A percentile compares a stretch with the other conserved stretches of the same genome.
These are phyloP conservation scores for Oidium heveae DNA, from an alignment of 2,329 filamentous ascomycete species.

Conservation along the genomic window DNA sequence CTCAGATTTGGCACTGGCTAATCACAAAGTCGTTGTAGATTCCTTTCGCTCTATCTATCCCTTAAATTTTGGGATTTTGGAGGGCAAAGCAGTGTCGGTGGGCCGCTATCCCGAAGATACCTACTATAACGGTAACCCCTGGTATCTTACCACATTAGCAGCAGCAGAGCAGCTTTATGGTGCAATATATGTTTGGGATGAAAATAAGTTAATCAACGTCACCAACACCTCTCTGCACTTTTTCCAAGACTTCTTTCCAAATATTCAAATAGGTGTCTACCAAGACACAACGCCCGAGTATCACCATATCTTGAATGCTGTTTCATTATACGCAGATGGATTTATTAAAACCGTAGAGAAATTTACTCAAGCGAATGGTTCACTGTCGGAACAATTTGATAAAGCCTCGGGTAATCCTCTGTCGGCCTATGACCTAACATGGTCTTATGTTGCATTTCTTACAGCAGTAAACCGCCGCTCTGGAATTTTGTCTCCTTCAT, in stretches of 20 bases:
- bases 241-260: slow-evolving; percentile 39
- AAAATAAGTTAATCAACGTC: slow-evolving; percentile 34
- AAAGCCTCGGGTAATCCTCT: slow-evolving; percentile 26
- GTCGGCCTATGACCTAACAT: slow-evolving; percentile 42
- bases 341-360: slow-evolving; percentile 23
- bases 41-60: slow-evolving; percentile 47
- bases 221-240: slow-evolving; percentile 40
- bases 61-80: slow-evolving; percentile 39
- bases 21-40: slow-evolving; percentile 52
- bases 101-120: slow-evolving; percentile 47
- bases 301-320: slow-evolving; percentile 33
- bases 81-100: slow-evolving; percentile 32
- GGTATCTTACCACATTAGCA: slow-evolving; percentile 53
- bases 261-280: slow-evolving; percentile 36
- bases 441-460: slow-evolving; percentile 48
- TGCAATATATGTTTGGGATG: slow-evolving; percentile 46
- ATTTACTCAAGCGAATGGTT: slow-evolving; percentile 32
- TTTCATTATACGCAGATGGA: slow-evolving; percentile 36
- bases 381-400: slow-evolving; percentile 40
- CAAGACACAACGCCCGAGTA: slow-evolving; percentile 30
- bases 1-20: slow-evolving; percentile 32
- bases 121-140: slow-evolving; percentile 60
- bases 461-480: slow-evolving; percentile 33
- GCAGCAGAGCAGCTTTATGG: slow-evolving; percentile 63
- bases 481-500: slow-evolving; percentile 28